phyloP scores from a whole-genome alignment of 768 basidiomycete genomes.

The Termitomyces sp. region DNA sequence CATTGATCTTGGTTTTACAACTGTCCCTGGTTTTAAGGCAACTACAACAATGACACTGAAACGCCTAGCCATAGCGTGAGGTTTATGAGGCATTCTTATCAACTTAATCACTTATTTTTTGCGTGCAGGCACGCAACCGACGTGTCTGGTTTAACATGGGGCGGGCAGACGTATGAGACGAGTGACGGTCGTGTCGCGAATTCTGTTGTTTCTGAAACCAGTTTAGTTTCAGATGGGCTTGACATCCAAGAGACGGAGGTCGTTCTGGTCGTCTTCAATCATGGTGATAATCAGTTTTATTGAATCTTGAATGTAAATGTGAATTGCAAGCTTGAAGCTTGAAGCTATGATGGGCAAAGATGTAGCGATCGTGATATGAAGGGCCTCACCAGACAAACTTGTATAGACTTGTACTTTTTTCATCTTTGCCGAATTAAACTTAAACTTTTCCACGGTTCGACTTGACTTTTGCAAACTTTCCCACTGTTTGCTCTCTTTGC shows the following conservation, averaged over 20 bases:
- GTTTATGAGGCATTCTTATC: slow-evolving; percentile 5
- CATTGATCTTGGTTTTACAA: slow-evolving; percentile 33
- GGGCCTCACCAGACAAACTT: too few relatives aligned
- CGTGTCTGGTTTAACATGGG: slow-evolving; percentile 47
- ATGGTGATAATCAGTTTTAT: background rate
- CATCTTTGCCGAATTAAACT: too few relatives aligned
- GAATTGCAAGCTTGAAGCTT: too few relatives aligned
- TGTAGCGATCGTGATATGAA: too few relatives aligned
- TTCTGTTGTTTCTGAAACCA: slow-evolving; percentile 19
- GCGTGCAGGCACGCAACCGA: slow-evolving; percentile 42
- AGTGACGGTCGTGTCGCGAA: slow-evolving; percentile 35
- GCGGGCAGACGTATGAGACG: slow-evolving; percentile 55
- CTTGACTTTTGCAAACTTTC: too few relatives aligned
- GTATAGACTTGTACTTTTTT: too few relatives aligned
- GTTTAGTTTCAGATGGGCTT: slow-evolving; percentile 29
- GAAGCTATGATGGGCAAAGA: too few relatives aligned
- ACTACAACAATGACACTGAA: slow-evolving; percentile 34
- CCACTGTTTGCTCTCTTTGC: too few relatives aligned
- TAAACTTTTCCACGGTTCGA: too few relatives aligned
- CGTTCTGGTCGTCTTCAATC: slow-evolving; percentile 32
- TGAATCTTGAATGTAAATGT: too few relatives aligned
- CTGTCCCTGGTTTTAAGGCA: slow-evolving; percentile 11
- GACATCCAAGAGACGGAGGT: slow-evolving; percentile 44
- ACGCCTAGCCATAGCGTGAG: slow-evolving; percentile 40
- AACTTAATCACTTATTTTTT: background rate